phyloP scores from a whole-genome alignment of 78 protist genomes.

The Speleostelium caveatum region DNA sequence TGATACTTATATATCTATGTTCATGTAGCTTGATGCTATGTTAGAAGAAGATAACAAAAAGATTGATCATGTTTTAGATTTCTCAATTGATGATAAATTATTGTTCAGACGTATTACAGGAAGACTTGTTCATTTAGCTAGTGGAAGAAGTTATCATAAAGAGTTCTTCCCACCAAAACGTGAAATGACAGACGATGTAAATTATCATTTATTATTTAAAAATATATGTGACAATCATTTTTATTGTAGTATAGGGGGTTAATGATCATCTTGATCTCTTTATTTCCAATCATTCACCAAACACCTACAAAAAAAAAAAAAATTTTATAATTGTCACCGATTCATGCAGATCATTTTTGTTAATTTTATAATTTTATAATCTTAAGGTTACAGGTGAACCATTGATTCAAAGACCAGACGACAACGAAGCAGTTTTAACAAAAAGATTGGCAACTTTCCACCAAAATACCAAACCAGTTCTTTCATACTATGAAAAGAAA shows the following conservation, averaged over 20 bases:
- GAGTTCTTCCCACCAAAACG: slow-evolving; percentile 95
- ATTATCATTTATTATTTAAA: neutral
- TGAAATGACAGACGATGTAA: slow-evolving; percentile 86
- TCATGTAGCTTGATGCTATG: slow-evolving; percentile 88
- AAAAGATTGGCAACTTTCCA: slow-evolving; percentile 81
- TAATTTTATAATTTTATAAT: too few relatives aligned
- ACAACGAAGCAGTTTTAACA: slow-evolving; percentile 85
- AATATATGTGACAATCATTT: neutral
- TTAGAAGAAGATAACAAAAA: slow-evolving; percentile 61
- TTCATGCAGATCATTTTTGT: too few relatives aligned
- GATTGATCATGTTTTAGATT: slow-evolving; percentile 85
- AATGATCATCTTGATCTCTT: too few relatives aligned
- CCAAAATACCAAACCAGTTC: slow-evolving; percentile 74
- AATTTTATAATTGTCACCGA: too few relatives aligned
- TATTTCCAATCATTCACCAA: too few relatives aligned
- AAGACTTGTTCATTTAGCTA: slow-evolving; percentile 90
- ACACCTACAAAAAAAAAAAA: too few relatives aligned
- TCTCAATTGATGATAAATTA: slow-evolving; percentile 89
- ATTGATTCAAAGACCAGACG: slow-evolving; percentile 95
- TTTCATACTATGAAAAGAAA: slow-evolving; percentile 51
- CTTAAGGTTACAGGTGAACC: slow-evolving; percentile 94
- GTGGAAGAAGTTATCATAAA: slow-evolving; percentile 94
- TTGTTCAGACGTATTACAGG: slow-evolving; percentile 95
- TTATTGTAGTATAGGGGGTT: neutral
- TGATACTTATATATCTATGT: neutral